A percentile compares a stretch with the other conserved stretches of the same genome.
Conservation (phyloP, 306 rosid species). For the Myrica gale region DNA sequence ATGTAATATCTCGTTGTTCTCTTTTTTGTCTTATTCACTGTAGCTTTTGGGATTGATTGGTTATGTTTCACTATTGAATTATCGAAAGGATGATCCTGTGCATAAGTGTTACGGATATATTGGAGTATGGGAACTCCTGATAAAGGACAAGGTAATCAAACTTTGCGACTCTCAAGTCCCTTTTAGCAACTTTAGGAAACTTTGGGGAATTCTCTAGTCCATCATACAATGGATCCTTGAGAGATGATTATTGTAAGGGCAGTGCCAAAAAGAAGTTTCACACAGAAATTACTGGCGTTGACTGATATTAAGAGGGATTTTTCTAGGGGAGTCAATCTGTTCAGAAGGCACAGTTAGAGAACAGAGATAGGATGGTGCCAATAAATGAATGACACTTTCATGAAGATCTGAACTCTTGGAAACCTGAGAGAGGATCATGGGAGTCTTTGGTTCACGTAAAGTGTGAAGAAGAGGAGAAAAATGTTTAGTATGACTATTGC, state of each 20-base stretch:
- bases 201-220: slow-evolving; percentile 4
- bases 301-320: slow-evolving; percentile 16
- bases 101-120: background rate
- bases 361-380: slow-evolving; percentile 3
- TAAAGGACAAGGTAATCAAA: background rate
- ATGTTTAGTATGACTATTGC: slow-evolving; percentile 8
- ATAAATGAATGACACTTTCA: slow-evolving; percentile 1
- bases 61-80: background rate
- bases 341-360: background rate
- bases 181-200: background rate
- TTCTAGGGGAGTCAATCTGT: slow-evolving; percentile 7
- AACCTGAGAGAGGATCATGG: slow-evolving; percentile 6
- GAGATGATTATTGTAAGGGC: slow-evolving; percentile 6
- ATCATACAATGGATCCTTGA: slow-evolving; percentile 14
- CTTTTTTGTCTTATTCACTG: background rate
- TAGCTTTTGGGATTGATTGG: background rate
- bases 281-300: background rate
- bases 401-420: slow-evolving; percentile 5
- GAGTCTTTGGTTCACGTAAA: background rate
- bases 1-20: background rate
- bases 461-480: background rate
- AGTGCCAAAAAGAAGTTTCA: background rate
- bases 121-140: background rate
- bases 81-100: background rate
- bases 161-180: background rate